Evolutionary conservation across 23 red algal species (phyloP).

Genomic region (Pyropia yezoensis): DNA sequence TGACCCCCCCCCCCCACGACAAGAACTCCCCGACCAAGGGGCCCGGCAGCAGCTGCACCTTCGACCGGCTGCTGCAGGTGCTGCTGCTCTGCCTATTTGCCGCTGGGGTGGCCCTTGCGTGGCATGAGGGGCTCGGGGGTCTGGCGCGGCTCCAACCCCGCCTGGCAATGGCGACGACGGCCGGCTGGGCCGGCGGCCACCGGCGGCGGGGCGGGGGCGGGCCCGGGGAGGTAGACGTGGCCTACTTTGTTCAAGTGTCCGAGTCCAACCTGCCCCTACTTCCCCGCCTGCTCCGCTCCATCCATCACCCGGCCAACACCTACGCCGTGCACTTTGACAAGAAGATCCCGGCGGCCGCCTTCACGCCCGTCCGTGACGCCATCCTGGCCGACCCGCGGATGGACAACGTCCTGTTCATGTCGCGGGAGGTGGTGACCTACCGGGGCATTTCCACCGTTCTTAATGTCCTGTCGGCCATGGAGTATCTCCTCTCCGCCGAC

Average conservation of each 20-base stretch:
- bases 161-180: no score
- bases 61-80: no score
- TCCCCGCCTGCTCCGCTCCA: conserved; percentile 17
- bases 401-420: conserved; percentile 50
- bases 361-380: conserved; percentile 5
- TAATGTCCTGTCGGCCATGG: conserved; percentile 57
- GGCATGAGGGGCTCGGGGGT: no score
- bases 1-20: no score
- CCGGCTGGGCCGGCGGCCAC: no score
- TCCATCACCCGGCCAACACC: conserved; percentile 45
- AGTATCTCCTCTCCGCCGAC: conserved; percentile 10
- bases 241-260: conserved; percentile 60
- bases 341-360: conserved; percentile 56
- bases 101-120: no score
- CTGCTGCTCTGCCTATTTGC: no score
- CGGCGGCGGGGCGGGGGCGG: no score
- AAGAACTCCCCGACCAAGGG: no score
- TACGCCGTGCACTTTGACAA: conserved; percentile 80
- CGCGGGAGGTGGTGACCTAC: conserved; percentile 66
- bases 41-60: no score
- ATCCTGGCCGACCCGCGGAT: conserved; percentile 1
- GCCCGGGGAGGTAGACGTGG: conserved; percentile 12
- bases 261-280: conserved; percentile 30
- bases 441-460: conserved; percentile 61
- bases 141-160: no score